These are phyloP conservation scores for Trichoderma polysporum DNA, from an alignment of 2,329 filamentous ascomycete genomes.

Conservation along the genomic window DNA sequence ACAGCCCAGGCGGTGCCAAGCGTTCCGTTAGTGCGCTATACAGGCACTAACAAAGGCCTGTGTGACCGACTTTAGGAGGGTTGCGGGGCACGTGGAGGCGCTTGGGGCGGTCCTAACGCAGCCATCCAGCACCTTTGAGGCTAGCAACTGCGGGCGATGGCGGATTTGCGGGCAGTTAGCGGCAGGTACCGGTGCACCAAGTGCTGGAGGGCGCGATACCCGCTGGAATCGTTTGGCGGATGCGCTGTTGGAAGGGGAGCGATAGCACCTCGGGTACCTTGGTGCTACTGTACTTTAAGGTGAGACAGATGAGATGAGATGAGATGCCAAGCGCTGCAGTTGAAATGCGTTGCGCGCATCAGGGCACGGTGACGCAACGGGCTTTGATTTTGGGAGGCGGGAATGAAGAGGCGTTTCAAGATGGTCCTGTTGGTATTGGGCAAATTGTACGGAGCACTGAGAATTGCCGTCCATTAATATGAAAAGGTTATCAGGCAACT, in stretches of 20 bases:
- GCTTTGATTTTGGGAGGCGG: not conserved
- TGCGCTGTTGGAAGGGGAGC: not conserved
- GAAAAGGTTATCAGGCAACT: not conserved
- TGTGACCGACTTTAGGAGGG: conserved; percentile 11
- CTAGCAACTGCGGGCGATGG: not conserved
- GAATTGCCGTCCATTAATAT: no score
- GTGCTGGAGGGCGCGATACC: not conserved
- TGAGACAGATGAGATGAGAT: conserved; percentile 6
- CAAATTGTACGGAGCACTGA: no score
- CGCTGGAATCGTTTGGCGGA: not conserved
- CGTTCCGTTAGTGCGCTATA: not conserved
- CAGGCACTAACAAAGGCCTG: not conserved
- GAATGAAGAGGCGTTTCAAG: not conserved
- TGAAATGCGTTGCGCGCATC: not conserved
- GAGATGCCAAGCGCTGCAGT: not conserved
- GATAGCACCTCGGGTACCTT: not conserved
- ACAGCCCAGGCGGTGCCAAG: not conserved
- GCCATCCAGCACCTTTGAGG: conserved; percentile 1
- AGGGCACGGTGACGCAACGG: conserved; percentile 4
- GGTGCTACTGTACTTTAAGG: no score
- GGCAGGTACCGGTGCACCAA: conserved; percentile 14
- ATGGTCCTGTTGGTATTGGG: not conserved
- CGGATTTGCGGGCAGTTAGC: conserved; percentile 7
- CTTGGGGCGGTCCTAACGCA: not conserved
- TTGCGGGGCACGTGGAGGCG: conserved; percentile 20